phyloP scores from a whole-genome alignment of 2,329 filamentous ascomycete species.

The Lecanoromycetidae sp. region DNA sequence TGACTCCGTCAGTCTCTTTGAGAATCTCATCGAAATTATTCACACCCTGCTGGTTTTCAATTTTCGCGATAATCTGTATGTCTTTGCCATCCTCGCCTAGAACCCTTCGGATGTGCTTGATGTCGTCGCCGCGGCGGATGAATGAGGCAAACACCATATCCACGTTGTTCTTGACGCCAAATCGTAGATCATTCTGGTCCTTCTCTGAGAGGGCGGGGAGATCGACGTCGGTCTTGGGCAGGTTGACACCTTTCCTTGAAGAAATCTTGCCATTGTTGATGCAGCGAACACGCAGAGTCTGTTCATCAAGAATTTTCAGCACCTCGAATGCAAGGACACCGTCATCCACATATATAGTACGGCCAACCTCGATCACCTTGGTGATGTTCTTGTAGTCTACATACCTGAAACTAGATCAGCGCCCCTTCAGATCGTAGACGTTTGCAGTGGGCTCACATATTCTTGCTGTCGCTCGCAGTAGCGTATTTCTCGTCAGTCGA shows the following conservation, averaged over 20 bases:
- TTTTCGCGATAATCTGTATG: slow-evolving; percentile 99
- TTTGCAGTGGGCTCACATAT: slow-evolving; percentile 57
- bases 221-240: slow-evolving; percentile 97
- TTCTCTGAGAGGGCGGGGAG: slow-evolving; percentile 95
- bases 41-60: slow-evolving; percentile 98
- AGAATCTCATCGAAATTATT: slow-evolving; percentile 99
- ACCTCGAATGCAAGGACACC: slow-evolving; percentile 96
- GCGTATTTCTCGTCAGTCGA: slow-evolving; percentile 93
- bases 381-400: slow-evolving; percentile 99
- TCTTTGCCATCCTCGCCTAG: slow-evolving; percentile 85
- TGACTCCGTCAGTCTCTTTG: slow-evolving; percentile 92
- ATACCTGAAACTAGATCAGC: slow-evolving; percentile 46
- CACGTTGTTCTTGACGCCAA: slow-evolving; percentile 96
- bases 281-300: slow-evolving; percentile 76
- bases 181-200: slow-evolving; percentile 85
- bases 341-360: slow-evolving; percentile 96
- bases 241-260: slow-evolving; percentile 97
- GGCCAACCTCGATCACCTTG: slow-evolving; percentile 84
- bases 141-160: slow-evolving; percentile 99
- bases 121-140: slow-evolving; percentile 88
- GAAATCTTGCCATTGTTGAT: slow-evolving; percentile 98
- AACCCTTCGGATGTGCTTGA: slow-evolving; percentile 80
- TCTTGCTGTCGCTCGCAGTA: slow-evolving; percentile 69
- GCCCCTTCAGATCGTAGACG: slow-evolving; percentile 11
- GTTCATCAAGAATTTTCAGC: slow-evolving; percentile 69